Evolutionary conservation across 192 early-diverging fungal species (phyloP), one percentile per base, ranked within the genome.

Genomic region (Entrophospora sp.): DNA sequence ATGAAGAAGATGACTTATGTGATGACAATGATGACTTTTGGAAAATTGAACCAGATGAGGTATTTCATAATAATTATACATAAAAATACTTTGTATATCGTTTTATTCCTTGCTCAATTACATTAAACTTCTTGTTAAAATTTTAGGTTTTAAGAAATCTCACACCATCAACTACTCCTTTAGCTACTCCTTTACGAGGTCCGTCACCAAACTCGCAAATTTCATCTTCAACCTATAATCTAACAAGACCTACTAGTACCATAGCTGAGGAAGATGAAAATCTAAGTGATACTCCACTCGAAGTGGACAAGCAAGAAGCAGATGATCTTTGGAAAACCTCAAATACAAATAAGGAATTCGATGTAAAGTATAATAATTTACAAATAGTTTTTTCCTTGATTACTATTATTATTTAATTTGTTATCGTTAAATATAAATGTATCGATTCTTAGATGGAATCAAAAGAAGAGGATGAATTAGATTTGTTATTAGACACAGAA

Each of bases 21-120:
- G 48, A 52, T 55, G 64, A 36, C 5, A 49, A 66, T 28, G 64
- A 66, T 16, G 20, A 53, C 5, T 66, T 66, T 27, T 66, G 64
- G 64, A 66, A 51, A 30, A 37, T 66, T 53, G 64, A 66, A 40
- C 22, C 64, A n/a, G 40, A 32, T 18, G 64, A 66, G 61, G 61
- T 64, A 64, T 30, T 52, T 1, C 25, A n/a, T 9, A 12, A 2
- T 52, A 10, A 24, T 52, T 2, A 24, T 52, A 24, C 10, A 27
- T 10, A 52, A 30, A 5, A 52, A 6, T 52, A 16, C 7, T 10
- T 46, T 22, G 12, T 10, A 46, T 10, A 46, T 46, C 20, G 20
- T 46, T 16, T 31, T 31, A 32, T 53, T 30, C 9, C 3, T 7
- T 14, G 20, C 24, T 24, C 12, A 37, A 58, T 58, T 58, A 9